Evolutionary conservation across 2,329 filamentous ascomycete species (phyloP).

Genomic region (Periconia sp.): DNA sequence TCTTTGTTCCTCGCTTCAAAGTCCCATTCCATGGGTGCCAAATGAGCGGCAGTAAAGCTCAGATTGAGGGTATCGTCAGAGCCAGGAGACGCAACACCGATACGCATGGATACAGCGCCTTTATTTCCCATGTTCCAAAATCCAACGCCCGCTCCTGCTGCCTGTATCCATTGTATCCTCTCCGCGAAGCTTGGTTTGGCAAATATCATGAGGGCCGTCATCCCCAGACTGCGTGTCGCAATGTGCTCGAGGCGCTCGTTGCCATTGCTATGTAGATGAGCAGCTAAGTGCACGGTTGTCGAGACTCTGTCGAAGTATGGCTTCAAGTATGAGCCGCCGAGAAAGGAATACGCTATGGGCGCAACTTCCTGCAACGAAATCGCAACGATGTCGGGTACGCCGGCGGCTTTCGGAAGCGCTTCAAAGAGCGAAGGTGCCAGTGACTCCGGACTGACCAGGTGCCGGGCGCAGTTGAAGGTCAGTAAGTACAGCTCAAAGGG

Average conservation of each 20-base stretch:
- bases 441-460: constrained; percentile 69
- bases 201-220: constrained; percentile 90
- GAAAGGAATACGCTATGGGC: constrained; percentile 81
- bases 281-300: constrained; percentile 74
- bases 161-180: constrained; percentile 70
- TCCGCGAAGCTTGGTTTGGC: constrained; percentile 65
- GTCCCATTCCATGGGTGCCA: constrained; percentile 86
- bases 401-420: constrained; percentile 42
- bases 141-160: constrained; percentile 85
- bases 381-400: constrained; percentile 71
- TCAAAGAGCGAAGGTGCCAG: constrained; percentile 72
- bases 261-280: constrained; percentile 51
- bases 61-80: constrained; percentile 63
- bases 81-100: constrained; percentile 61
- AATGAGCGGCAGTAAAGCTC: constrained; percentile 86
- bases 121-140: constrained; percentile 93
- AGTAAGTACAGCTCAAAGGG: constrained; percentile 79
- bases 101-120: constrained; percentile 81
- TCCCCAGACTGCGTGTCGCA: constrained; percentile 76
- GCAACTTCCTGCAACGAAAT: constrained; percentile 85
- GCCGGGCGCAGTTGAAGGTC: constrained; percentile 88
- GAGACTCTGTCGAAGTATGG: constrained; percentile 77
- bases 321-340: constrained; percentile 78
- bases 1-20: constrained; percentile 79
- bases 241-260: constrained; percentile 70